phyloP scores from a whole-genome alignment of 306 rosid species.

The Dryas drummondii region DNA sequence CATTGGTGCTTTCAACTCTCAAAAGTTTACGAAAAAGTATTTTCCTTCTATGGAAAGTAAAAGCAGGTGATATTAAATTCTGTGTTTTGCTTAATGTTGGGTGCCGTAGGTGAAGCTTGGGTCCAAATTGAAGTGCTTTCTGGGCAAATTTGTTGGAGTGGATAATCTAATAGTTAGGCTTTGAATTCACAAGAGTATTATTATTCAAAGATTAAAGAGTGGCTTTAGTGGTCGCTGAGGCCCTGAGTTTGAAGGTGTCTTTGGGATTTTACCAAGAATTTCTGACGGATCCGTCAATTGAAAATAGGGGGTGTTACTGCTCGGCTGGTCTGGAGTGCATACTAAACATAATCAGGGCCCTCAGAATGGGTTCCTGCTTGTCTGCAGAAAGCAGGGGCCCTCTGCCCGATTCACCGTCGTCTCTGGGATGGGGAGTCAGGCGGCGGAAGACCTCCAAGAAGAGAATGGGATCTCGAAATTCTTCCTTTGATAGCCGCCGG shows the following conservation, averaged over 20 bases:
- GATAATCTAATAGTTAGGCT: background rate
- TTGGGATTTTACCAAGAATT: conserved; percentile 15
- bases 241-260: background rate
- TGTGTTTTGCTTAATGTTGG: background rate
- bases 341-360: conserved; percentile 79
- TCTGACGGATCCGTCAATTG: conserved; percentile 72
- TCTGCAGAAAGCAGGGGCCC: conserved; percentile 97
- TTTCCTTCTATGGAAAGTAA: background rate
- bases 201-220: background rate
- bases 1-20: background rate
- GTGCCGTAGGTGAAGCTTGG: no score
- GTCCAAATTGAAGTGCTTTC: background rate
- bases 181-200: background rate
- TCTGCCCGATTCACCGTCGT: conserved; percentile 53
- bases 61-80: background rate
- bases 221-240: background rate
- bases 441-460: conserved; percentile 43
- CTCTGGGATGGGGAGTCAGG: conserved; percentile 37
- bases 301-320: conserved; percentile 40
- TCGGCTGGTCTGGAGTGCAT: conserved; percentile 90
- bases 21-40: conserved; percentile 2
- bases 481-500: conserved; percentile 72
- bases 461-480: conserved; percentile 48
- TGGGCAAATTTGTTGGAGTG: background rate
- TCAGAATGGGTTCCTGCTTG: conserved; percentile 99